These are phyloP conservation scores for Noccaea bulbosa DNA, from an alignment of 345 rosid genomes.

Conservation along the genomic window DNA sequence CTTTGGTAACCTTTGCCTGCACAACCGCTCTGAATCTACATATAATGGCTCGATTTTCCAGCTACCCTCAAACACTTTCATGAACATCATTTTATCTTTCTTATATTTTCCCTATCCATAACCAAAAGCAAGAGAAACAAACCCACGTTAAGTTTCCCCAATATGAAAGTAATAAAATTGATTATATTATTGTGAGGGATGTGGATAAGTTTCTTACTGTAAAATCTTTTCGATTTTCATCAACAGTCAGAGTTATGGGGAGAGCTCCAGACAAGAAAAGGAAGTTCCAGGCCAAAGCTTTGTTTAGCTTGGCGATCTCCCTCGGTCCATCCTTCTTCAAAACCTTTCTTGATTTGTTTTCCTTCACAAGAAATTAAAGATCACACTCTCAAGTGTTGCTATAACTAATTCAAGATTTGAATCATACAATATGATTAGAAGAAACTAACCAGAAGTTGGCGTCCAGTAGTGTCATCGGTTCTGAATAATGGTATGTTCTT, in stretches of 20 bases:
- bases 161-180: not conserved
- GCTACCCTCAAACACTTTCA: constrained; percentile 70
- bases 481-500: constrained; percentile 63
- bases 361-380: constrained; percentile 42
- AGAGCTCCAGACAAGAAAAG: constrained; percentile 72
- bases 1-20: constrained; percentile 58
- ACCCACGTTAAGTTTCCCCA: not conserved
- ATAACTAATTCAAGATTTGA: not conserved
- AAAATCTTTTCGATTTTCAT: constrained; percentile 66
- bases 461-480: not conserved
- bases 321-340: constrained; percentile 71
- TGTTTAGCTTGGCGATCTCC: constrained; percentile 71
- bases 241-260: constrained; percentile 67
- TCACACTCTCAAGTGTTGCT: not conserved
- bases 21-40: constrained; percentile 56
- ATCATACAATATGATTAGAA: not conserved
- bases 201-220: constrained; percentile 46
- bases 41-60: constrained; percentile 64
- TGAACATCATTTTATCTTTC: constrained; percentile 65
- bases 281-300: constrained; percentile 72
- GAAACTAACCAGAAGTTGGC: constrained; percentile 27
- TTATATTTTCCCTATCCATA: constrained; percentile 62
- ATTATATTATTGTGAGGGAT: not conserved
- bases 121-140: not conserved
- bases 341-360: constrained; percentile 61